Base-by-base conservation (phyloP, 306 rosid species). In the Senna siamea region DNA sequence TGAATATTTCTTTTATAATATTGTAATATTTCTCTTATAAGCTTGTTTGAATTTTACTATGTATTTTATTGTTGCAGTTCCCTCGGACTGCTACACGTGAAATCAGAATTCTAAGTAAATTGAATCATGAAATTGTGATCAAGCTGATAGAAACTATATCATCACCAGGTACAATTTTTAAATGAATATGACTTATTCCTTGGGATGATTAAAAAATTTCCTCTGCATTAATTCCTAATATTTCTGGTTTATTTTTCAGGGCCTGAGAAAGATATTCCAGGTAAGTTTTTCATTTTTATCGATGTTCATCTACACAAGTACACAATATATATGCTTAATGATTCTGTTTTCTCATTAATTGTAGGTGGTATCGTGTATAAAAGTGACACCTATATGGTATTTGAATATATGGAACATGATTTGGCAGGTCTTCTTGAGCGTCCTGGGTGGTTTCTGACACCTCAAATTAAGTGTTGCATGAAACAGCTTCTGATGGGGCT, bases 391-490 rank as follows among this genome's bases (percentile, higher is more conserved):
- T 88, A 88, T 69, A 84, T 86, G 89, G 93, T 89, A 72, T 80
- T 86, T 76, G 93, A 89, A 72, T 89, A 89, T 73, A 89, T 89
- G 90, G 90, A 89, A 80, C 93, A 89, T 64, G 93, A 89, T 69
- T 82, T 89, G 74, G 78, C 86, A 3, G 93, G 90, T 67, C 90
- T 88, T 70, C 80, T 85, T 48, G 86, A 84, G 28, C 89, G 82
- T 6, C 89, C 87, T 73, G 89, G 86, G 3, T 73, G 78, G 86
- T 73, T 83, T 70, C 30, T 26, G 30, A 26, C 30, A 26, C 3
- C 3, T 26, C 30, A 1, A 26, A 26, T 26, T 80, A 78, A 56
- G 90, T 89, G 93, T 70, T 86, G 82, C 71, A 86, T 89, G 90
- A 86, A 76, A 74, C 93, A 86, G 70, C 77, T 89, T 57, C 48